These are phyloP conservation scores for Cyathus striatus DNA, from an alignment of 768 basidiomycete genomes.

Conservation along the genomic window DNA sequence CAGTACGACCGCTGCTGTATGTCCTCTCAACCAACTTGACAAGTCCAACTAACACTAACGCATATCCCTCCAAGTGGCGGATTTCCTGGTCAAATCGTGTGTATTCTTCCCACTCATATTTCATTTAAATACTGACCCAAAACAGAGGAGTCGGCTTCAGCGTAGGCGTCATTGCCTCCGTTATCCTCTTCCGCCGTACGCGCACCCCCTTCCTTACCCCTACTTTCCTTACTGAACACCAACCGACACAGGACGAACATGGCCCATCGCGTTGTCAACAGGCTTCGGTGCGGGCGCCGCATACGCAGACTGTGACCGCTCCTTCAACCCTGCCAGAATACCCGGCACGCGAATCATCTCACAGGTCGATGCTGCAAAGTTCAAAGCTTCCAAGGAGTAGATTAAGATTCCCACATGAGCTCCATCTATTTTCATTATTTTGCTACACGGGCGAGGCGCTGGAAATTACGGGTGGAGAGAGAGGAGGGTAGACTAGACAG, in stretches of 20 bases:
- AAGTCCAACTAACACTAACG: background rate
- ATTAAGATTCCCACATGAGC: no score
- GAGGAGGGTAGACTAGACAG: no score
- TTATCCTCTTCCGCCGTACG: conserved; percentile 88
- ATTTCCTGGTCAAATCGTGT: conserved; percentile 76
- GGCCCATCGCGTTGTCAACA: conserved; percentile 83
- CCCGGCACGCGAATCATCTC: conserved; percentile 76
- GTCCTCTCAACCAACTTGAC: conserved; percentile 21
- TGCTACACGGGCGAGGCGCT: no score
- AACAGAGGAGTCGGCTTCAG: conserved; percentile 83
- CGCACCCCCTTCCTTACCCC: conserved; percentile 14
- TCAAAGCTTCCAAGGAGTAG: background rate
- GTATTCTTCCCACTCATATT: conserved; percentile 16
- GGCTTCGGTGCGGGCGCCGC: conserved; percentile 87
- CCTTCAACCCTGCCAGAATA: conserved; percentile 87
- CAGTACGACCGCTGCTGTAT: conserved; percentile 85
- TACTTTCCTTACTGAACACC: background rate
- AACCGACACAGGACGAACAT: conserved; percentile 68
- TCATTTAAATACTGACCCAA: conserved; percentile 3
- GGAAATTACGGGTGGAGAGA: no score
- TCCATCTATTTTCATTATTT: no score
- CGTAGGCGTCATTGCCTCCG: conserved; percentile 82
- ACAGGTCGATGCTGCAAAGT: conserved; percentile 23
- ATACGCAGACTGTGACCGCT: conserved; percentile 89
- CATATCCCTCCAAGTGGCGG: conserved; percentile 17